Evolutionary conservation across 345 rosid genomes (phyloP), one percentile per base, ranked within the genome.

Genomic region (Salix exigua): DNA sequence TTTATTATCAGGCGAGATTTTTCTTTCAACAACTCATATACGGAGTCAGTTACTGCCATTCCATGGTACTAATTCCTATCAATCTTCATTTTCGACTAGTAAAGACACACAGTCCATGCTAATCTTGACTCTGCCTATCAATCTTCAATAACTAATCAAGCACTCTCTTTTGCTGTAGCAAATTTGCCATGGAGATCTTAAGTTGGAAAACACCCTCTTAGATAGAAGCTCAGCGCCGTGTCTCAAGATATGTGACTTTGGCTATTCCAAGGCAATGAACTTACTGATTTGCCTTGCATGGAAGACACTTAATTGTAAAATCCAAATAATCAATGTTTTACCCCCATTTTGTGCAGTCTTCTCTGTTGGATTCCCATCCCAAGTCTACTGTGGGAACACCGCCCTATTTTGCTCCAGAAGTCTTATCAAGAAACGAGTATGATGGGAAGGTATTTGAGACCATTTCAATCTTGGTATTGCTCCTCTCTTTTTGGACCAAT

Each of bases 31-130:
- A 78, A 60, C 81, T 78, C 61, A 73, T 73, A 66, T 78, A 77
- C 42, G 81, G 81, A 58, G 81, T 78, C 53, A 73, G 81, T 44
- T 67, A 78, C 68, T 78, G 81, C 77, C 81, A 78, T 67, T 78
- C 81, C 18, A 78, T 73, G 81, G 81, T 78, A 73, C 60, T 30
- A 42, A 11, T 78, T 38, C 67, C 38, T 4, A 10, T 53, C 37
- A 2, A 64, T 44, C 48, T 46, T 14, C 28, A 21, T 9, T 50
- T 2, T 30, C 8, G 6, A 38, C 21, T 44, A 12, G n/a, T 18
- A 10, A 8, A 25, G 26, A 19, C 48, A 26, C 12, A 40, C n/a
- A 40, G 46, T 71, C 74, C 65, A 61, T 40, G 66, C 28, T 61
- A 25, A 37, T 38, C 5, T 8, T 61, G 37, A 61, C 26, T 40